Percentiles rank a stretch among this genome's conserved stretches.
Evolutionary conservation across 2,329 filamentous ascomycete species (phyloP).

Genomic region (Didymosphaeria variabile): DNA sequence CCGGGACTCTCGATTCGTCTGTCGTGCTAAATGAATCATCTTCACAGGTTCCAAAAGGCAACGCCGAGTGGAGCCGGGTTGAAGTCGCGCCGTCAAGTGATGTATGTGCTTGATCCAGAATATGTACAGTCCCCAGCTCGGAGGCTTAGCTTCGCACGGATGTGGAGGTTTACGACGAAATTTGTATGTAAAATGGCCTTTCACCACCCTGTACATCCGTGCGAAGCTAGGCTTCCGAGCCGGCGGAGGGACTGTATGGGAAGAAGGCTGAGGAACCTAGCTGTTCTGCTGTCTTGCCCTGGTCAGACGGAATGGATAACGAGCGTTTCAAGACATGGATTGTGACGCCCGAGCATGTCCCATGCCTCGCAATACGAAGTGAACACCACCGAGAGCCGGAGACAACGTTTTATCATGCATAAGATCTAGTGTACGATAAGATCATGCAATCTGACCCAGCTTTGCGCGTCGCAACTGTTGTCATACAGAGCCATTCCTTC

Average conservation of each 20-base stretch:
- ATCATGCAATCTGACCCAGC: background rate
- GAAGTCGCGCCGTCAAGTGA: background rate
- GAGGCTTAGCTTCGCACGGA: too few relatives aligned
- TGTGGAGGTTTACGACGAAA: too few relatives aligned
- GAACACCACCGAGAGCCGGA: background rate
- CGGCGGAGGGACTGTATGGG: too few relatives aligned
- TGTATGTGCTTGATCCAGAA: background rate
- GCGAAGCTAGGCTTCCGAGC: too few relatives aligned
- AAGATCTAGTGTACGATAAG: background rate
- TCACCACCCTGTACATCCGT: too few relatives aligned
- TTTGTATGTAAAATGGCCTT: too few relatives aligned
- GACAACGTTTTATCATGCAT: background rate
- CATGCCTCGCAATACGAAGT: background rate
- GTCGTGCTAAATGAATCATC: background rate
- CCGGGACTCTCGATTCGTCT: background rate
- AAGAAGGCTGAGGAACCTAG: background rate
- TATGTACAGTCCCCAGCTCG: too few relatives aligned
- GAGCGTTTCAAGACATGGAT: background rate
- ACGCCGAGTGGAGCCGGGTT: background rate
- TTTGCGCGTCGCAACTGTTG: background rate
- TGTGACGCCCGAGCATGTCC: slow-evolving; percentile 10
- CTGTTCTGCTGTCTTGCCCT: background rate
- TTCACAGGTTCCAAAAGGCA: background rate
- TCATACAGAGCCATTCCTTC: background rate
- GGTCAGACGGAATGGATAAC: background rate